Evolutionary conservation across 805 yeast species (phyloP).

Genomic region (Ogataea pignaliae): DNA sequence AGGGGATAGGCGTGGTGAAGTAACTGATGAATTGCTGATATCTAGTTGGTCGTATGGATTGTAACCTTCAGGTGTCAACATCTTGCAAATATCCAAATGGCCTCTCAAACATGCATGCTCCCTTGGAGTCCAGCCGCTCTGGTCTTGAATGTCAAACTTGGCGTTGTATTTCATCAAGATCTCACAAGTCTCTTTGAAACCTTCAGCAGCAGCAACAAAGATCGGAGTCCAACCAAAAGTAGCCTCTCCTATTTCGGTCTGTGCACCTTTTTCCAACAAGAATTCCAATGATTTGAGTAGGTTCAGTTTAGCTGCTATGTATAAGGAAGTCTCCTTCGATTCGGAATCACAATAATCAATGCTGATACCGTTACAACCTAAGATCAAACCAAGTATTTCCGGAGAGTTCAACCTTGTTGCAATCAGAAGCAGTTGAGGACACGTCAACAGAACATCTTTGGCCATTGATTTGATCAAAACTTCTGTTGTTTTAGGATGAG

Average conservation of each 20-base stretch:
- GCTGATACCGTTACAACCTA: conserved; percentile 55
- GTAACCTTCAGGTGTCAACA: conserved; percentile 49
- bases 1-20: conserved; percentile 28
- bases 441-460: conserved; percentile 34
- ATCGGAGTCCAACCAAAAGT: conserved; percentile 94
- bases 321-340: conserved; percentile 76
- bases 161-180: conserved; percentile 53
- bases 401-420: conserved; percentile 66
- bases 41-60: conserved; percentile 28
- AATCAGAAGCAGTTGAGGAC: conserved; percentile 56
- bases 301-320: conserved; percentile 69
- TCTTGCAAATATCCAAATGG: conserved; percentile 63
- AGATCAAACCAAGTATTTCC: conserved; percentile 48
- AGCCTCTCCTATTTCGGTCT: conserved; percentile 69
- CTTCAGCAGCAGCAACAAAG: conserved; percentile 87
- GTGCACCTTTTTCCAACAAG: conserved; percentile 57
- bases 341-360: conserved; percentile 59
- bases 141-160: conserved; percentile 55
- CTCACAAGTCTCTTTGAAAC: conserved; percentile 53
- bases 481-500: conserved; percentile 71
- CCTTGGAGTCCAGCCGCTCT: conserved; percentile 96
- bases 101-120: conserved; percentile 94
- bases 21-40: background rate
- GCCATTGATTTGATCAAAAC: conserved; percentile 48
- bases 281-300: conserved; percentile 46